Percentiles rank a stretch among this genome's conserved stretches.
phyloP scores from a whole-genome alignment of 352 stramenopile genomes.

The Phytopythium vexans region DNA sequence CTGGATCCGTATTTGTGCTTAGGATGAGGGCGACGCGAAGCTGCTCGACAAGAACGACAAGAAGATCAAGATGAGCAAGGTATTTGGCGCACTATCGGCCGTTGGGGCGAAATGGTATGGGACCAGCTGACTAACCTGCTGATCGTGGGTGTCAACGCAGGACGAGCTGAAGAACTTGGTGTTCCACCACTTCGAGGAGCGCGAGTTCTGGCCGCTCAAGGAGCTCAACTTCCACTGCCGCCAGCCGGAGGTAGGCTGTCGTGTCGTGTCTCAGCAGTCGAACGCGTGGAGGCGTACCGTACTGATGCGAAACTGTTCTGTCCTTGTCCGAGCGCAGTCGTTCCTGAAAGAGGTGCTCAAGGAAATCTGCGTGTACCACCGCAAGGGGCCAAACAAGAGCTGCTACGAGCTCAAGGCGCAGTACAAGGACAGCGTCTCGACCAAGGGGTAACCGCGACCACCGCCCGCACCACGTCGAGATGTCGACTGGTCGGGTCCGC shows the following conservation, averaged over 20 bases:
- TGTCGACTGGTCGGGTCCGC: too few species aligned
- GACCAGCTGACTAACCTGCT: conserved; percentile 1
- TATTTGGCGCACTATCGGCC: conserved; percentile 9
- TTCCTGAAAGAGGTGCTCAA: conserved; percentile 88
- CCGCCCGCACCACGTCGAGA: too few species aligned
- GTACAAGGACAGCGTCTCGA: conserved; percentile 73
- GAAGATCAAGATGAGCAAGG: conserved; percentile 91
- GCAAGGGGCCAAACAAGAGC: conserved; percentile 87
- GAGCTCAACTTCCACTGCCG: conserved; percentile 87
- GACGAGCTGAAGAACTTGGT: conserved; percentile 87
- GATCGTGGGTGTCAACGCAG: conserved; percentile 18
- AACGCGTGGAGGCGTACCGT: neutral
- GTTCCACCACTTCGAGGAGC: conserved; percentile 86
- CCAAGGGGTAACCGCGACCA: conserved; percentile 20
- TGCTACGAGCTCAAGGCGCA: conserved; percentile 88
- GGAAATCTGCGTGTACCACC: conserved; percentile 88
- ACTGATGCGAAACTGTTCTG: conserved; percentile 1
- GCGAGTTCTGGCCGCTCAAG: conserved; percentile 86
- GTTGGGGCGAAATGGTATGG: neutral
- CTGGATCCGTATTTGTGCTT: conserved; percentile 1
- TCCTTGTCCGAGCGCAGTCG: conserved; percentile 32
- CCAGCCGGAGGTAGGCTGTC: conserved; percentile 67
- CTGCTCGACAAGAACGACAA: conserved; percentile 71
- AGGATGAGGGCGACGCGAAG: conserved; percentile 55
- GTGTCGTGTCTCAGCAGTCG: neutral